Conservation (phyloP, 208 protist genomes). For the Leishmania mexicana region DNA sequence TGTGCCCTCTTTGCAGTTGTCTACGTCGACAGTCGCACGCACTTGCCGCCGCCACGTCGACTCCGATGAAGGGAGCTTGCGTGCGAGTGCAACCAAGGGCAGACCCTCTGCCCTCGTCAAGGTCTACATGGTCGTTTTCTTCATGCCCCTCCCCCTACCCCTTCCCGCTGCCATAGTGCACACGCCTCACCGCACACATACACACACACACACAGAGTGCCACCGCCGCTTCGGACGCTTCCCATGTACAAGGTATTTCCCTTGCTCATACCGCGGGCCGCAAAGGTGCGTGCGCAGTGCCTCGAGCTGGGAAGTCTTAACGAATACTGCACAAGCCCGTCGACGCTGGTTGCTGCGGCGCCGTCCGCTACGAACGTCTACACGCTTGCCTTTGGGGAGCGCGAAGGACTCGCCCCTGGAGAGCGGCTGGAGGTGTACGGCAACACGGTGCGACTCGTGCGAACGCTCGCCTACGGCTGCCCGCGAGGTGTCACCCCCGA, state of each 20-base stretch:
- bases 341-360: slow-evolving; percentile 42
- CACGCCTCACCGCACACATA: background rate
- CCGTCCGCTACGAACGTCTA: slow-evolving; percentile 70
- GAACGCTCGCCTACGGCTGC: slow-evolving; percentile 49
- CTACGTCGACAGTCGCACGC: background rate
- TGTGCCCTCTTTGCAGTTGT: background rate
- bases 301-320: slow-evolving; percentile 40
- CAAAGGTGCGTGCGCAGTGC: slow-evolving; percentile 36
- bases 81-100: background rate
- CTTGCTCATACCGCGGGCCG: slow-evolving; percentile 39
- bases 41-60: background rate
- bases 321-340: slow-evolving; percentile 41
- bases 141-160: background rate
- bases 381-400: slow-evolving; percentile 62
- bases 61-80: background rate
- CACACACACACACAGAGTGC: background rate
- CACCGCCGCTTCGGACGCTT: no score
- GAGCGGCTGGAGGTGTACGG: slow-evolving; percentile 78
- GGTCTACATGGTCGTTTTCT: background rate
- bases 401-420: slow-evolving; percentile 63
- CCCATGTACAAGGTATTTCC: slow-evolving; percentile 33
- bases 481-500: slow-evolving; percentile 32
- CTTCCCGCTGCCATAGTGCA: background rate
- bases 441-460: slow-evolving; percentile 42
- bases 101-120: background rate